Percentiles rank a stretch among this genome's conserved stretches.
phyloP scores from a whole-genome alignment of 2,329 filamentous ascomycete genomes.

The Didymella pinodella region DNA sequence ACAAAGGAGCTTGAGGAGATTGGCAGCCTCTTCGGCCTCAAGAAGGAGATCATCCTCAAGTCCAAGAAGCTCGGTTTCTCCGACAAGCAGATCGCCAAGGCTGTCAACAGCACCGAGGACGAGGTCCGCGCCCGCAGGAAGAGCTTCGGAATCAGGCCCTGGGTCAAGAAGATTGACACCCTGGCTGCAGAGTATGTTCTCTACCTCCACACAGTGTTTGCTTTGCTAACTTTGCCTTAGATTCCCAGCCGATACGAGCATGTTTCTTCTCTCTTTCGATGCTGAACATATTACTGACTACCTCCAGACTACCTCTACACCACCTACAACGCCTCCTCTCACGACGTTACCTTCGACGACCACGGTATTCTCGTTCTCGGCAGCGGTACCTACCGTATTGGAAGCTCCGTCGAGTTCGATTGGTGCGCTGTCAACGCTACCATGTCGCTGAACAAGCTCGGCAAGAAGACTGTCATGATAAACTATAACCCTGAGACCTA shows the following conservation, averaged over 20 bases:
- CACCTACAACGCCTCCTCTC: conserved; percentile 93
- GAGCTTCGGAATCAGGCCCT: conserved; percentile 88
- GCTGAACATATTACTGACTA: background rate
- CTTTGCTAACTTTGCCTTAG: too few species aligned
- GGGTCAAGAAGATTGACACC: conserved; percentile 98
- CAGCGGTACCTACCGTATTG: conserved; percentile 96
- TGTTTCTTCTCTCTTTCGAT: too few species aligned
- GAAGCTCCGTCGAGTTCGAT: conserved; percentile 97
- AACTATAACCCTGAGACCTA: conserved; percentile 81
- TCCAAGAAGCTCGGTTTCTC: conserved; percentile 99
- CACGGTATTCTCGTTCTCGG: conserved; percentile 89
- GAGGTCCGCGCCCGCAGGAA: conserved; percentile 85
- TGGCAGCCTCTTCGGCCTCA: conserved; percentile 81
- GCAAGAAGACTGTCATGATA: conserved; percentile 98
- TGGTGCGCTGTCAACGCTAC: conserved; percentile 97
- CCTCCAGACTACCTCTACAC: conserved; percentile 71
- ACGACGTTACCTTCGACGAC: conserved; percentile 94
- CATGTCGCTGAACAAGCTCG: conserved; percentile 80
- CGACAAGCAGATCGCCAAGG: conserved; percentile 89
- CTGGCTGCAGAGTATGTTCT: conserved; percentile 76
- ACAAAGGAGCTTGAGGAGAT: conserved; percentile 84
- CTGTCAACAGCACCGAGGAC: conserved; percentile 86
- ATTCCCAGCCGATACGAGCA: conserved; percentile 73
- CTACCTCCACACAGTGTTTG: too few species aligned
- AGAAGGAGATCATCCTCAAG: conserved; percentile 86